Evolutionary conservation across 2,329 filamentous ascomycete genomes (phyloP), one percentile per base, ranked within the genome.

Genomic region (Elsinoe ampelina): DNA sequence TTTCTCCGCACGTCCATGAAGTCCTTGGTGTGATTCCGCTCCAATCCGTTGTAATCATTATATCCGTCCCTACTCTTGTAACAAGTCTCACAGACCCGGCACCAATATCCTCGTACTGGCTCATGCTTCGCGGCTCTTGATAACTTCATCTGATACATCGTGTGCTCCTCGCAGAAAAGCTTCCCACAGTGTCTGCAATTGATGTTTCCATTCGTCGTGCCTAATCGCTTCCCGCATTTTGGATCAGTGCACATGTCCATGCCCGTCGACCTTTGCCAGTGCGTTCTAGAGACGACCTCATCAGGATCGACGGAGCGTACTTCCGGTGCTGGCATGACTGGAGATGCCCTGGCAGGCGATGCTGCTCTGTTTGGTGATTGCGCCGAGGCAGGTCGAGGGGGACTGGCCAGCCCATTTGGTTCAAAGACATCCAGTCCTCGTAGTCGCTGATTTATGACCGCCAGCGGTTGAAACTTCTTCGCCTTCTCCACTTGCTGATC

Each of bases 101-200:
- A 95, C 93, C 93, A 98, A 63, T 89, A 81, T 6, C 93, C 93
- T 60, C 92, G 78, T 1, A 93, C 82, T 0, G 93, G 92, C 61
- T 98, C 93, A 71, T 96, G 89, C 58, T 85, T 81, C 3, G 93
- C 93, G 30, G 90, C 86, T 56, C 91, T 80, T 7, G 91, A 95
- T 10, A 98, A 78, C 75, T 95, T 96, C 87, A 97, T 97, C 74
- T 98, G 92, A 68, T 97, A 98, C 91, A 98, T 95, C 54, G 93
- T 97, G 70, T 98, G 93, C 64, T 92, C 88, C 67, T 97, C 93
- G 71, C 93, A 98, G 68, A 97, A 98, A 39, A 98, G 74, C 64
- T 86, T 85, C 5, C 93, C 93, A 66, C 93, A 98, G 61, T 91
- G 89, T 61, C 93, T 81, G 71, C 93, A 98, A 70, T 98, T 96